Evolutionary conservation across 352 stramenopile species (phyloP), one percentile per base, ranked within the genome.

Genomic region (Phytophthora sp.): DNA sequence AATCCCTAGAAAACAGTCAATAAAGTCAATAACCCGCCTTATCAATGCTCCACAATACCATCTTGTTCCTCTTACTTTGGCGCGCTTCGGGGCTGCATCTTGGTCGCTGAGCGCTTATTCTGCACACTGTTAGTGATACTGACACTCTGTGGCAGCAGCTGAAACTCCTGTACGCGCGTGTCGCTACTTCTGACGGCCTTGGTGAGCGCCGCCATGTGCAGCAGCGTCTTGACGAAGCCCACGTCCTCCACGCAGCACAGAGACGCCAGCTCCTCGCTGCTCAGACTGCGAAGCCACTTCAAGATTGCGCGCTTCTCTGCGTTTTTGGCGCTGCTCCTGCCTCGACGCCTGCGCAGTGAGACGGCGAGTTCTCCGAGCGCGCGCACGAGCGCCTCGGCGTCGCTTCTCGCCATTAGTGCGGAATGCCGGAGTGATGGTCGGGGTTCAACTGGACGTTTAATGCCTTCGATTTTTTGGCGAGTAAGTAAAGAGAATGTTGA

Each of bases 201-300:
- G 16, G 67, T 74, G 36, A 39, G 56, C 54, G 71, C 63, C 27
- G 66, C 77, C 84, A 95, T 94, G 42, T 78, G 73, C 61, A 95
- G 68, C 49, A 94, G 57, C 13, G 86, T 92, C 65, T 93, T 93
- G 31, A 94, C 87, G 56, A 95, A 93, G 6, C 75, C 68, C 6
- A 66, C 74, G 42, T 95, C 84, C 16, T 84, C 79, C 21, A 92
- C 71, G 27, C 76, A 82, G 52, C 74, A 84, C 26, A 95, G 61
- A 42, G 87, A 92, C 49, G 74, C 69, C 61, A 86, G 73, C 41
- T 93, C 81, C 30, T 66, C 53, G 0, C 74, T 39, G 3, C 55
- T 73, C 4, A 91, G 55, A 7, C 55, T 50, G 12, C 53, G 69
- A 8, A 95, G 50, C 85, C 87, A 93, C 54, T 68, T 66, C 35